Evolutionary conservation across 768 basidiomycete species (phyloP).

Genomic region (Lactarius akahatsu): DNA sequence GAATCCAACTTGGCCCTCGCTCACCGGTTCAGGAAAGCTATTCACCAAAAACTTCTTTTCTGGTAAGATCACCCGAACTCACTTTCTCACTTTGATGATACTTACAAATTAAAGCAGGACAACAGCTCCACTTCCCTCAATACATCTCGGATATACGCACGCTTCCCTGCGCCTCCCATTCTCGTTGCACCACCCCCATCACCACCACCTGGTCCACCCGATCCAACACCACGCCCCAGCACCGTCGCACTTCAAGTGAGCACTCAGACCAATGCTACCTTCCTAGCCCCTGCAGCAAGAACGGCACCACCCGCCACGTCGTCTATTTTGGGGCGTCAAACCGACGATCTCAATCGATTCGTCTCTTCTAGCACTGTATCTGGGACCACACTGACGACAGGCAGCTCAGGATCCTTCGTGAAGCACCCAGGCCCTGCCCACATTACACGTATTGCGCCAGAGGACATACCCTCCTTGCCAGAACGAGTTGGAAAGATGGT

Average conservation of each 20-base stretch:
- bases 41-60: not conserved
- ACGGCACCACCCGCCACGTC: constrained; percentile 48
- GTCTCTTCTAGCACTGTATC: constrained; percentile 88
- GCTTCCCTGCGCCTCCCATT: constrained; percentile 36
- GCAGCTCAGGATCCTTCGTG: constrained; percentile 77
- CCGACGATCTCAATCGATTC: constrained; percentile 81
- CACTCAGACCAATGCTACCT: constrained; percentile 18
- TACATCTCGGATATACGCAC: constrained; percentile 32
- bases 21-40: not conserved
- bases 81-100: constrained; percentile 31
- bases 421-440: constrained; percentile 81
- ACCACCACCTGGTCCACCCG: constrained; percentile 29
- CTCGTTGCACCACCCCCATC: constrained; percentile 29
- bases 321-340: constrained; percentile 50
- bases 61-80: constrained; percentile 3
- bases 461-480: constrained; percentile 70
- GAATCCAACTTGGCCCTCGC: not conserved
- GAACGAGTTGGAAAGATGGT: constrained; percentile 85
- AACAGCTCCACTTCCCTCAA: constrained; percentile 48
- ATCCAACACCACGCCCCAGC: constrained; percentile 17
- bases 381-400: constrained; percentile 65
- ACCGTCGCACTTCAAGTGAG: not conserved
- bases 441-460: constrained; percentile 77
- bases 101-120: constrained; percentile 45
- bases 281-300: constrained; percentile 27